Percentiles rank a stretch among this genome's conserved stretches.
Conservation (phyloP, 345 rosid species). For the Citrus sinensis region DNA sequence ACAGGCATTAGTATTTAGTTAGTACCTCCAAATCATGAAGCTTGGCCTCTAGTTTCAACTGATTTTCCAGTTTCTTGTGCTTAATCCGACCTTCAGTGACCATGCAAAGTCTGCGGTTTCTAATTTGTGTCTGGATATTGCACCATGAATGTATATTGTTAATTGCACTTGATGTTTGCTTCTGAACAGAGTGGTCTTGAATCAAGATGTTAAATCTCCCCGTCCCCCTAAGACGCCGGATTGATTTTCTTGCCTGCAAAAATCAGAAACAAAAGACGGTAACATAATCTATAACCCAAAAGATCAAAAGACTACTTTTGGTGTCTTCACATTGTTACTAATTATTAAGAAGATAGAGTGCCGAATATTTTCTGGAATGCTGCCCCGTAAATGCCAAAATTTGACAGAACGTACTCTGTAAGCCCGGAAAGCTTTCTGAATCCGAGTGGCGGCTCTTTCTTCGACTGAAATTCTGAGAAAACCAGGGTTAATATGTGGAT, state of each 20-base stretch:
- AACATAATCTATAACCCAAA: no score
- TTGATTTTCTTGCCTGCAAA: slow-evolving; percentile 56
- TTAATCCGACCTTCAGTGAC: slow-evolving; percentile 64
- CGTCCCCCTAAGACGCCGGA: slow-evolving; percentile 41
- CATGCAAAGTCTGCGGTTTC: slow-evolving; percentile 63
- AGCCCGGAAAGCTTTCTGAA: slow-evolving; percentile 66
- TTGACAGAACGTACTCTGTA: slow-evolving; percentile 32
- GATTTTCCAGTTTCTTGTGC: slow-evolving; percentile 65
- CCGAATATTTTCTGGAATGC: not conserved
- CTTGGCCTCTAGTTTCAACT: slow-evolving; percentile 71
- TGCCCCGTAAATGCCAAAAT: not conserved
- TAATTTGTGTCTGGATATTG: slow-evolving; percentile 59
- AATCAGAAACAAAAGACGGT: not conserved
- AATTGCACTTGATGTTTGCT: slow-evolving; percentile 57
- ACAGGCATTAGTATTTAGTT: not conserved
- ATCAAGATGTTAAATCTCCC: slow-evolving; percentile 58
- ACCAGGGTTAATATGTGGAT: not conserved
- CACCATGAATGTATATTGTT: slow-evolving; percentile 70
- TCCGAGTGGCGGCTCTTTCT: slow-evolving; percentile 49
- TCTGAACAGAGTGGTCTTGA: slow-evolving; percentile 43
- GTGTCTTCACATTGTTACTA: no score
- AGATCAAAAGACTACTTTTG: no score
- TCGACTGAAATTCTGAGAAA: slow-evolving; percentile 9
- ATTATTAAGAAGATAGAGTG: not conserved
- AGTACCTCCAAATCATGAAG: slow-evolving; percentile 64